phyloP scores from a whole-genome alignment of 2,329 filamentous ascomycete genomes.

The Colletotrichum tanaceti region DNA sequence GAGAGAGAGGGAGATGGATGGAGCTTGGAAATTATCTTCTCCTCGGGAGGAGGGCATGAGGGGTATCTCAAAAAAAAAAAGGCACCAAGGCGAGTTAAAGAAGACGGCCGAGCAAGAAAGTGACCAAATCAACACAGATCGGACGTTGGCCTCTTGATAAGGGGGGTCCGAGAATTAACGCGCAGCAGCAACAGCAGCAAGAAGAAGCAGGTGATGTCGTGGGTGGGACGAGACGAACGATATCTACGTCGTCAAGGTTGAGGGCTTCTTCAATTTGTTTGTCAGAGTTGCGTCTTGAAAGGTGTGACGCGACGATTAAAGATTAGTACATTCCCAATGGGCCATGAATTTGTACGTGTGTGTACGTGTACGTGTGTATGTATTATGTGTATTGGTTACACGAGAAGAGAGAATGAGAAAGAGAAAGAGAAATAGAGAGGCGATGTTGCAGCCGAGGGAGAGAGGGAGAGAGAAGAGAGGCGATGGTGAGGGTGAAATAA shows the following conservation, averaged over 20 bases:
- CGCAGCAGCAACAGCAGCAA: too few relatives aligned
- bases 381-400: background rate
- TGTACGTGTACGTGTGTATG: too few relatives aligned
- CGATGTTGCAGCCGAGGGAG: background rate
- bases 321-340: background rate
- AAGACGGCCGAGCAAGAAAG: slow-evolving; percentile 24
- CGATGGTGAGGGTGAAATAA: slow-evolving; percentile 26
- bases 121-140: slow-evolving; percentile 31
- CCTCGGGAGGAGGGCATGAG: too few relatives aligned
- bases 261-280: slow-evolving; percentile 18
- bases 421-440: background rate
- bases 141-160: slow-evolving; percentile 21
- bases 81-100: slow-evolving; percentile 29
- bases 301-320: slow-evolving; percentile 10
- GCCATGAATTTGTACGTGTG: background rate
- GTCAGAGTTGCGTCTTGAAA: slow-evolving; percentile 23
- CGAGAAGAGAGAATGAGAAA: too few relatives aligned
- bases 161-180: slow-evolving; percentile 32
- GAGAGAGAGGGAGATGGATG: background rate
- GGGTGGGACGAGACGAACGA: slow-evolving; percentile 31
- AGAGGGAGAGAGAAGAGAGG: background rate
- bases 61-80: slow-evolving; percentile 41
- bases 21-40: too few relatives aligned
- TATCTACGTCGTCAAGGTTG: background rate
- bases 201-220: slow-evolving; percentile 10